Base-by-base conservation (phyloP, 805 yeast genomes). In the Cyberlindnera mississippiensis region DNA sequence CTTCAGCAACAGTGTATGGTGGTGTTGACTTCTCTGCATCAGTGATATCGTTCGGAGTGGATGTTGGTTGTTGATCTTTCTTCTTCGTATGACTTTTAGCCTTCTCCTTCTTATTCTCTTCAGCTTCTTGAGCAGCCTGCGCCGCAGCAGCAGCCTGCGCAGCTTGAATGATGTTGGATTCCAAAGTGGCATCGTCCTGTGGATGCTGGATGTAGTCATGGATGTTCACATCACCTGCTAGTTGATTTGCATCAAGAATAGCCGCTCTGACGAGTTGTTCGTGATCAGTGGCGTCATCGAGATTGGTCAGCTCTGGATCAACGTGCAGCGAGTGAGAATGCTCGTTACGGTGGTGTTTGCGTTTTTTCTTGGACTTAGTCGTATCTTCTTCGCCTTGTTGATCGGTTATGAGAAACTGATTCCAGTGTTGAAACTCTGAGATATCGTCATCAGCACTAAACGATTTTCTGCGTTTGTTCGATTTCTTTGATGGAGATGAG, bases 221-320 rank as follows among this genome's bases (percentile, higher is more conserved):
- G 17, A 57, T 52, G 38, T 63, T 67, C 41, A 66, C 65, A 44
- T 66, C 69, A 43, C 64, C 71, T 3, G 82, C 81, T 43, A 82
- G 67, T 32, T 80, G 78, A 38, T 82, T 70, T 0, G 87, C 85
- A 52, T 82, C 85, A 48, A 80, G 66, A 35, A 83, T 78, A 2
- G 85, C 86, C 35, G 82, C 86, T 45, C 81, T 78, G 10, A 81
- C 88, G 41, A 82, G 64, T 49, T 74, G 82, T 42, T 78, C 84
- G 51, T 79, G 84, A 32, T 77, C 81, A 10, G 67, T 53, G 4
- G 65, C 50, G 35, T 62, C 69, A 51, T 73, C 80, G 19, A 75
- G 45, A 27, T 73, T 73, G 9, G 79, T 75, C 29, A 79, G 55
- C 49, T 73, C 83, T 0, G 83, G 82, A 55, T 78, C 83, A 27